Percentiles rank a stretch among this genome's conserved stretches.
Conservation (phyloP, 306 rosid species). For the Pterocarpus macrocarpus region DNA sequence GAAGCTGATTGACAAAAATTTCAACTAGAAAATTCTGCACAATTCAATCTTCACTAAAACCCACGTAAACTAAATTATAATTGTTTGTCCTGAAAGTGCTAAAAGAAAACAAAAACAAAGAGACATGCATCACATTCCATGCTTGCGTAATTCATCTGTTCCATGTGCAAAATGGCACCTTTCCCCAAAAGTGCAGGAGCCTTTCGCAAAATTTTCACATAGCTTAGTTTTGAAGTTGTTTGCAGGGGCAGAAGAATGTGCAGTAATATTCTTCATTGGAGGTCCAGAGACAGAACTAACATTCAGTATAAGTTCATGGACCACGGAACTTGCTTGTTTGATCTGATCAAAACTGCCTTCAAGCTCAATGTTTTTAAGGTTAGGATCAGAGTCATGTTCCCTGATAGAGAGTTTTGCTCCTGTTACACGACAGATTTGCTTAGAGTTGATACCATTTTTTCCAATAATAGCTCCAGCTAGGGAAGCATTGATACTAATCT, state of each 20-base stretch:
- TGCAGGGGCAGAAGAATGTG: constrained; percentile 41
- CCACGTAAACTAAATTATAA: constrained; percentile 18
- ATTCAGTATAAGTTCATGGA: constrained; percentile 75
- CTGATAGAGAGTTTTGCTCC: constrained; percentile 82
- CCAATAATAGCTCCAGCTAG: constrained; percentile 91
- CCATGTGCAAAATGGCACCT: constrained; percentile 95
- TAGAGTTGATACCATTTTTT: constrained; percentile 80
- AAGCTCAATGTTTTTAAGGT: constrained; percentile 81
- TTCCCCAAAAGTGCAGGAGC: constrained; percentile 88
- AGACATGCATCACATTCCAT: constrained; percentile 49
- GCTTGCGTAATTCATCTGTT: constrained; percentile 69
- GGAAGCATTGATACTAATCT: constrained; percentile 82
- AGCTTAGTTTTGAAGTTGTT: constrained; percentile 82
- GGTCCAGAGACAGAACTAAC: constrained; percentile 65
- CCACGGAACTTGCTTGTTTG: constrained; percentile 88
- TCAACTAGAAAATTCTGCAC: constrained; percentile 45
- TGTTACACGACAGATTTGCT: constrained; percentile 83
- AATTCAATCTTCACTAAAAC: constrained; percentile 44
- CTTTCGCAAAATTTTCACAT: constrained; percentile 77
- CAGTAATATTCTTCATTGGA: constrained; percentile 52
- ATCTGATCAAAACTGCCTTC: constrained; percentile 75
- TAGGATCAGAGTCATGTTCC: constrained; percentile 80
- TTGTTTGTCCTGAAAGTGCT: constrained; percentile 5
- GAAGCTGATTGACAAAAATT: constrained; percentile 25
- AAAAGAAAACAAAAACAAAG: constrained; percentile 1